phyloP scores from a whole-genome alignment of 2,329 filamentous ascomycete genomes.

The Scolecobasidium constrictum region DNA sequence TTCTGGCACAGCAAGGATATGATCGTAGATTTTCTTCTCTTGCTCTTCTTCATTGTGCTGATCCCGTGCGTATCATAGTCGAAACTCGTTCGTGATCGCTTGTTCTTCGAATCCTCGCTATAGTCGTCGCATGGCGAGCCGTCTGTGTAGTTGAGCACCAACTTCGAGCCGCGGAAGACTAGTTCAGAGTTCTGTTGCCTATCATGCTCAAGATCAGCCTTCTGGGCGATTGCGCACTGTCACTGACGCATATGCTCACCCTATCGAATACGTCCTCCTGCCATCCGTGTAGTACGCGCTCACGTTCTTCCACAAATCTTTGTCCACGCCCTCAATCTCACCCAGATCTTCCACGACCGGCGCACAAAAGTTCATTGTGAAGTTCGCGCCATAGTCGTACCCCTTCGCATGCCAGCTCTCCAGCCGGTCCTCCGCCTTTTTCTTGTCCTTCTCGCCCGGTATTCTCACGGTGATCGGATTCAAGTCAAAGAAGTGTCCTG shows the following conservation, averaged over 20 bases:
- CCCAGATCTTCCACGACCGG: conserved; percentile 58
- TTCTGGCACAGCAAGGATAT: conserved; percentile 91
- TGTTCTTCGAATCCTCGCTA: conserved; percentile 22
- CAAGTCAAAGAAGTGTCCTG: conserved; percentile 53
- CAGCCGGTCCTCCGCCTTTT: conserved; percentile 38
- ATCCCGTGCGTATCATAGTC: conserved; percentile 23
- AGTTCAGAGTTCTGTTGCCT: conserved; percentile 45
- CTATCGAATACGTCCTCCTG: conserved; percentile 62
- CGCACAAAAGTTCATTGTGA: conserved; percentile 73
- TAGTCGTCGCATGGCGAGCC: conserved; percentile 35
- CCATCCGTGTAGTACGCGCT: conserved; percentile 64
- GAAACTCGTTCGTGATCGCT: conserved; percentile 16
- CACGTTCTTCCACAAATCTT: conserved; percentile 56
- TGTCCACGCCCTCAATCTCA: conserved; percentile 53
- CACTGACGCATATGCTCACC: conserved; percentile 44
- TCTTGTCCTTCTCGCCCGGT: conserved; percentile 13
- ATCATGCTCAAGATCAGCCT: conserved; percentile 14
- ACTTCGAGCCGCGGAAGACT: conserved; percentile 54
- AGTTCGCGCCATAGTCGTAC: conserved; percentile 70
- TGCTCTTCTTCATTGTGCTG: conserved; percentile 33
- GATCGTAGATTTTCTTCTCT: conserved; percentile 61
- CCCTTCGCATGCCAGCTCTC: conserved; percentile 57
- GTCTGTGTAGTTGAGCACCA: conserved; percentile 40
- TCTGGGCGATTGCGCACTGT: neutral
- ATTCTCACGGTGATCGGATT: conserved; percentile 41